Evolutionary conservation across 805 yeast species (phyloP).

Genomic region (Kluyveromyces starmeri): DNA sequence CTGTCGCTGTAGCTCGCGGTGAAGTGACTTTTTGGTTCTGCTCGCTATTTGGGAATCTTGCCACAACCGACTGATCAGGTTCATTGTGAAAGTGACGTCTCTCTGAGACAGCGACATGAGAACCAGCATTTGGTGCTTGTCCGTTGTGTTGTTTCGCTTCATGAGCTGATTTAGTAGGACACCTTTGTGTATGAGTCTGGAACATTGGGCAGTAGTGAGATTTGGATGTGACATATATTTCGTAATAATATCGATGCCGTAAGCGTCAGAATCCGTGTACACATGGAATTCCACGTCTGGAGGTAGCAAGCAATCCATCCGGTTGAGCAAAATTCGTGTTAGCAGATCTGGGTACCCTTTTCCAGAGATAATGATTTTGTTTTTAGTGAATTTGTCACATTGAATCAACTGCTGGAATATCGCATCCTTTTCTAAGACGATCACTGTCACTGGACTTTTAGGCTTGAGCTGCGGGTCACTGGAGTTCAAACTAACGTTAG

Average conservation of each 20-base stretch:
- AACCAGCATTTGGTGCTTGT: conserved; percentile 7
- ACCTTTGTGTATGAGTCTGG: conserved; percentile 18
- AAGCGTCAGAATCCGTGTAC: conserved; percentile 57
- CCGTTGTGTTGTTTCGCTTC: neutral
- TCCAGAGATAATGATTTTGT: conserved; percentile 42
- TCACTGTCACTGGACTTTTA: conserved; percentile 18
- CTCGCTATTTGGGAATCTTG: neutral
- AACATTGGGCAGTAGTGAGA: conserved; percentile 8
- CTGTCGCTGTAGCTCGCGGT: conserved; percentile 47
- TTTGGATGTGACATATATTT: conserved; percentile 30
- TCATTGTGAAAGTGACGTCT: conserved; percentile 25
- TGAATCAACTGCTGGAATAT: conserved; percentile 31
- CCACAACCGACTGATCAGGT: conserved; percentile 13
- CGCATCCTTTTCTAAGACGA: conserved; percentile 49
- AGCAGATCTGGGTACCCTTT: conserved; percentile 63
- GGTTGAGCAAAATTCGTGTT: conserved; percentile 38
- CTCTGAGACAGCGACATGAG: conserved; percentile 17
- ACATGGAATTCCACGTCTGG: conserved; percentile 33
- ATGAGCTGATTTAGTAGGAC: conserved; percentile 14
- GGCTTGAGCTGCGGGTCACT: too few relatives aligned
- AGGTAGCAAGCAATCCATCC: conserved; percentile 16
- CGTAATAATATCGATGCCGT: conserved; percentile 51
- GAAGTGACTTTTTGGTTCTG: neutral
- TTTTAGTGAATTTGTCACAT: conserved; percentile 4
- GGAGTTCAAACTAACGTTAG: neutral